Evolutionary conservation across 495 filamentous ascomycete genomes (phyloP), one percentile per base, ranked within the genome.

Genomic region (Penicillium pulvis): DNA sequence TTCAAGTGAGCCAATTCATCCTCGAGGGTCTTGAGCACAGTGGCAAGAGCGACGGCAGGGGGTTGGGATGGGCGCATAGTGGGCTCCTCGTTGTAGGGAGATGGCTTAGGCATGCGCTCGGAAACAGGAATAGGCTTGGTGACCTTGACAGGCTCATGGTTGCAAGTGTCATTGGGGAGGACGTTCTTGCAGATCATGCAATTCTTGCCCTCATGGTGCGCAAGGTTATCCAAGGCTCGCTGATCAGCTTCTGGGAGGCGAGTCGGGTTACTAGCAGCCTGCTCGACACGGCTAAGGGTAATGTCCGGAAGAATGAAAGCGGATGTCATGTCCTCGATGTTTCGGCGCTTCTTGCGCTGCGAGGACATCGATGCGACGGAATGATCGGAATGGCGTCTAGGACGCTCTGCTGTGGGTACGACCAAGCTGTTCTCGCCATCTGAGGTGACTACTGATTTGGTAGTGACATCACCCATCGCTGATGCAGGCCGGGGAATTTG

Each of bases 1-100:
- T 90, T 90, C 31, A 96, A 73, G 71, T 96, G 91, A 2, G 83
- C 79, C 48, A 94, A 81, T 66, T 98, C 95, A 71, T 96, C 92
- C 52, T 89, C 77, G 16, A 96, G 77, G 19, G 80, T 81, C 70
- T 94, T 92, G 66, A 96, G 83, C 4, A 94, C 89, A 3, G 83
- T 84, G 20, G 89, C 90, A 23, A 97, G 83, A 11, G 92, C 92
- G 23, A 87, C 59, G n/a, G 79, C 84, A 0, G 92, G 92, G 2
- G 85, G 67, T 67, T 90, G 86, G 3, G 90, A 81, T 4, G 92
- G 92, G 4, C 91, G 88, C 56, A 94, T 68, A 1, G 91, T 95
- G 8, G 84, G 85, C 43, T 93, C 87, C 17, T 88, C 85, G 55
- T 88, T 84, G 61, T 84, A 79, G 9, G 67, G 64, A 44, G 69